phyloP scores from a whole-genome alignment of 345 rosid species.

The Citrus sp. region DNA sequence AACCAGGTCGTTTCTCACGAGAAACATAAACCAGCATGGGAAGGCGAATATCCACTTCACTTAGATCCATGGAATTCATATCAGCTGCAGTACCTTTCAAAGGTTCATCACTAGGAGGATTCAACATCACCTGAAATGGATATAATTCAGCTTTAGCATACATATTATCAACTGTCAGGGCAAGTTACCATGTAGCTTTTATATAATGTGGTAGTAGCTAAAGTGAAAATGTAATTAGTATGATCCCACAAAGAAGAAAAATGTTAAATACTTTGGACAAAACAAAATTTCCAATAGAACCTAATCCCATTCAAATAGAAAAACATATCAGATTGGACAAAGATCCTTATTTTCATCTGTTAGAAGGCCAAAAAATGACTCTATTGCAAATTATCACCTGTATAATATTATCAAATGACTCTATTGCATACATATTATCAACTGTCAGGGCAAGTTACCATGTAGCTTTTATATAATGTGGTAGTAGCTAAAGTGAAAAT shows the following conservation, averaged over 20 bases:
- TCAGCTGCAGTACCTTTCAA: constrained; percentile 31
- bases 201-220: neutral
- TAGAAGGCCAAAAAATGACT: neutral
- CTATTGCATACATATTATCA: neutral
- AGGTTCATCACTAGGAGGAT: constrained; percentile 59
- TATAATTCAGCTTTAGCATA: constrained; percentile 11
- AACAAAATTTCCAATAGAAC: neutral
- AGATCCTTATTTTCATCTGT: neutral
- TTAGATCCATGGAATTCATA: constrained; percentile 39
- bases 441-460: neutral
- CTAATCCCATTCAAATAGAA: neutral
- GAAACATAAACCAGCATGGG: constrained; percentile 81
- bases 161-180: neutral
- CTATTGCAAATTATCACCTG: constrained; percentile 40
- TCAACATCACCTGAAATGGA: constrained; percentile 58
- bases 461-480: neutral
- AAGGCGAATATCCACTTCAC: constrained; percentile 70
- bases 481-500: neutral
- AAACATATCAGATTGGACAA: neutral
- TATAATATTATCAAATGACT: no score
- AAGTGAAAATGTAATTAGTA: neutral
- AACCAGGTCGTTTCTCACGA: constrained; percentile 84
- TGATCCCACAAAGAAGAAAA: neutral
- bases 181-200: neutral
- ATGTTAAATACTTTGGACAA: neutral